Conservation (phyloP, 805 yeast species). For the Jamesozyma gamospora region DNA sequence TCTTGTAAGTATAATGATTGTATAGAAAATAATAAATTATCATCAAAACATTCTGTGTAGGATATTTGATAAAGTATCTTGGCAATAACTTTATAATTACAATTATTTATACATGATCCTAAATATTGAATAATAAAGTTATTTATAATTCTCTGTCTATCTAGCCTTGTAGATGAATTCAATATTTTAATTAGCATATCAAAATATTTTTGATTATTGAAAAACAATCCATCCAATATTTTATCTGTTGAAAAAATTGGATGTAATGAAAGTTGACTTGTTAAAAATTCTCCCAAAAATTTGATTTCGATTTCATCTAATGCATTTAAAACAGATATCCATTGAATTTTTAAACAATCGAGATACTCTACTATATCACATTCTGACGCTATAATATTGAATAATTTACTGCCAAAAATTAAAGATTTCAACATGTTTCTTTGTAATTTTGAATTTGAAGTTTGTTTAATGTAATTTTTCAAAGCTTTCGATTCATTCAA, state of each 20-base stretch:
- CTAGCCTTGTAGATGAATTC: constrained; percentile 6
- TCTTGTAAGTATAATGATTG: constrained; percentile 13
- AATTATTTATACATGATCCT: constrained; percentile 6
- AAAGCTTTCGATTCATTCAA: constrained; percentile 6
- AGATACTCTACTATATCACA: constrained; percentile 16
- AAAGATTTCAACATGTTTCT: constrained; percentile 11
- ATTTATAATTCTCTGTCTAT: constrained; percentile 11
- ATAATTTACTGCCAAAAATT: constrained; percentile 28
- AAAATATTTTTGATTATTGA: constrained; percentile 6
- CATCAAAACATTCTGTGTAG: constrained; percentile 6
- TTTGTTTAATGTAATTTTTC: constrained; percentile 7
- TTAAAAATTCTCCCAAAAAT: constrained; percentile 8
- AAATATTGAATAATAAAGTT: constrained; percentile 15
- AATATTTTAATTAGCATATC: constrained; percentile 3
- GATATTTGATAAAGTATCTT: constrained; percentile 10
- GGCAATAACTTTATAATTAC: constrained; percentile 6
- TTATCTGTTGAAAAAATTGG: constrained; percentile 11
- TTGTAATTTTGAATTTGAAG: not conserved
- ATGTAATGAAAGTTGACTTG: constrained; percentile 12
- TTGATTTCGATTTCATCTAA: not conserved
- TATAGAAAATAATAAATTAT: constrained; percentile 6
- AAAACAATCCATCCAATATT: constrained; percentile 15
- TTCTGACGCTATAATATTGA: constrained; percentile 16
- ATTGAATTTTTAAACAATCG: constrained; percentile 13
- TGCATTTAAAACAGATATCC: constrained; percentile 9